Evolutionary conservation across 139 green algal species (phyloP).

Genomic region (Pseudopediastrum boryanum): DNA sequence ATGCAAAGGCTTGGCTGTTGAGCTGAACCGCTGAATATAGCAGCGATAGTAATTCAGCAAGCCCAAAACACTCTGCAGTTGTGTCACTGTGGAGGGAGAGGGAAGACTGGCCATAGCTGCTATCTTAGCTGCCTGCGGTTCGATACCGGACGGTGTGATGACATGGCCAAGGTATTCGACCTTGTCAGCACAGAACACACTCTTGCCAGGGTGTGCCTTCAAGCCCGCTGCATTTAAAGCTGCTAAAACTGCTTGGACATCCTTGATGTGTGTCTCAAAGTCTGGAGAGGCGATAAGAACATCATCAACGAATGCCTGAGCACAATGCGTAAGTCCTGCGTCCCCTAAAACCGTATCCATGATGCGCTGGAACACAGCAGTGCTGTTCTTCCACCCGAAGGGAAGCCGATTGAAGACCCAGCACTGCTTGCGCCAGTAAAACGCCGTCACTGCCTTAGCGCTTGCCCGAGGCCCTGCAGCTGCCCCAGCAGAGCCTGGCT

Average conservation of each 20-base stretch:
- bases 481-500: no score
- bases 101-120: constrained; percentile 37
- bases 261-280: constrained; percentile 6
- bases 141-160: constrained; percentile 27
- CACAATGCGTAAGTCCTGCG: not conserved
- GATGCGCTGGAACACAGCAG: no score
- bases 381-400: no score
- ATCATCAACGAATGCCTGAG: constrained; percentile 42
- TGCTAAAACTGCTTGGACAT: constrained; percentile 8
- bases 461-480: no score
- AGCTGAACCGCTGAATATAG: constrained; percentile 42
- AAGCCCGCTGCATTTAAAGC: constrained; percentile 9
- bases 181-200: not conserved
- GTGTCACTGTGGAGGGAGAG: constrained; percentile 28
- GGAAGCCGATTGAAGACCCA: no score
- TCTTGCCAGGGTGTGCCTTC: constrained; percentile 41
- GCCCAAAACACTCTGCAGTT: constrained; percentile 40
- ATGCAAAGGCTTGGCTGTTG: constrained; percentile 28
- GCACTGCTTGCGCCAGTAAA: no score
- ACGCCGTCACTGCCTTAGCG: no score
- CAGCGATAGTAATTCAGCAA: constrained; percentile 44
- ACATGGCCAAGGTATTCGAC: constrained; percentile 51
- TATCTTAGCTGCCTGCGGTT: constrained; percentile 38
- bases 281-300: not conserved
- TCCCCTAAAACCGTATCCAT: no score